phyloP scores from a whole-genome alignment of 2,329 filamentous ascomycete genomes.

The Ceratocystis diversiconidia region DNA sequence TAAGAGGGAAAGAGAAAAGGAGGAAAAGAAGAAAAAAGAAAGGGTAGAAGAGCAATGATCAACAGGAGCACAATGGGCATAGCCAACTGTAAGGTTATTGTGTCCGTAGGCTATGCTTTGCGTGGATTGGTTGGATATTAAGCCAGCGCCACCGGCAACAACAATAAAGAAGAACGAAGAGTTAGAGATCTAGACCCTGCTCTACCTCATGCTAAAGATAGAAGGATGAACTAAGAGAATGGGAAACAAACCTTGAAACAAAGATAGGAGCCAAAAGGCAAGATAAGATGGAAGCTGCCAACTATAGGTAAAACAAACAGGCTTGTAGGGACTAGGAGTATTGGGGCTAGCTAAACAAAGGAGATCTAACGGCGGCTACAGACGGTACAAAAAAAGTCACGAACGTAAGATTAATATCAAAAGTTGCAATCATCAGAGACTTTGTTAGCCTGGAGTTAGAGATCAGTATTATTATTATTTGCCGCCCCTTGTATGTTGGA shows the following conservation, averaged over 20 bases:
- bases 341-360: background rate
- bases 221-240: background rate
- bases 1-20: background rate
- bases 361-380: background rate
- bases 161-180: background rate
- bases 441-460: background rate
- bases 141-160: background rate
- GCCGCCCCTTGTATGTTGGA: background rate
- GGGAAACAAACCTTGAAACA: background rate
- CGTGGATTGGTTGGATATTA: background rate
- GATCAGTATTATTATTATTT: too few species aligned
- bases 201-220: background rate
- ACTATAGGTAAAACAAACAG: background rate
- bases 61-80: background rate
- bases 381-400: background rate
- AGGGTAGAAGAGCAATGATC: background rate
- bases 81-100: background rate
- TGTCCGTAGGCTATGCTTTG: background rate
- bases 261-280: background rate
- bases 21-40: background rate
- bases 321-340: background rate
- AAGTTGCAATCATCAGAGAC: background rate
- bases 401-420: background rate
- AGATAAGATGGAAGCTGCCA: conserved; percentile 1
- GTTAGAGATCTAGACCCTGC: background rate